Conservation (phyloP, 2,329 filamentous ascomycete species). For the Aspergillus costaricaensis region DNA sequence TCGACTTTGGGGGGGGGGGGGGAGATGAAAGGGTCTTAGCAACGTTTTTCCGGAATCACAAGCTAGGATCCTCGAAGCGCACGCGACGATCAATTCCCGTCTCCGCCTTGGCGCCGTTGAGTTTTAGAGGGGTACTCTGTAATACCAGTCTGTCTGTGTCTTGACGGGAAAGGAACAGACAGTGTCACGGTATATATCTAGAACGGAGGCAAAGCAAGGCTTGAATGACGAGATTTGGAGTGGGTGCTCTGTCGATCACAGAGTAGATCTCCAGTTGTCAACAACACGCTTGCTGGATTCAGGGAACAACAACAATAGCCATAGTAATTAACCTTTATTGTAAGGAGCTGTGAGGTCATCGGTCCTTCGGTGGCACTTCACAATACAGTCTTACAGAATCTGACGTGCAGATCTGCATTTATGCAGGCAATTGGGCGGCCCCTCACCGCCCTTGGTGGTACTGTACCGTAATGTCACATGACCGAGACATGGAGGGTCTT, state of each 20-base stretch:
- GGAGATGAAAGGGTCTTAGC: not conserved
- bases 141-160: not conserved
- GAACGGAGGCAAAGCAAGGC: not conserved
- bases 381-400: not conserved
- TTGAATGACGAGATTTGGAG: no score
- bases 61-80: not conserved
- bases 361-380: not conserved
- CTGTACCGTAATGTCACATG: not conserved
- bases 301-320: not conserved
- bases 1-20: not conserved
- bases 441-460: not conserved
- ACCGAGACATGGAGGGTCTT: not conserved
- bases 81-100: not conserved
- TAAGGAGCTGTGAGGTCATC: constrained; percentile 6
- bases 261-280: not conserved
- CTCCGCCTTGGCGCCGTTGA: not conserved
- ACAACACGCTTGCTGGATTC: not conserved
- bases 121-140: not conserved
- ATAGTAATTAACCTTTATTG: no score
- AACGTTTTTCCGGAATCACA: constrained; percentile 2
- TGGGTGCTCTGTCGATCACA: not conserved
- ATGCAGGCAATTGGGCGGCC: not conserved
- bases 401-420: not conserved
- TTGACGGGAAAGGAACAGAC: not conserved
- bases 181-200: not conserved